Base-by-base conservation (phyloP, 2,329 filamentous ascomycete genomes). In the Penicillium sp. region DNA sequence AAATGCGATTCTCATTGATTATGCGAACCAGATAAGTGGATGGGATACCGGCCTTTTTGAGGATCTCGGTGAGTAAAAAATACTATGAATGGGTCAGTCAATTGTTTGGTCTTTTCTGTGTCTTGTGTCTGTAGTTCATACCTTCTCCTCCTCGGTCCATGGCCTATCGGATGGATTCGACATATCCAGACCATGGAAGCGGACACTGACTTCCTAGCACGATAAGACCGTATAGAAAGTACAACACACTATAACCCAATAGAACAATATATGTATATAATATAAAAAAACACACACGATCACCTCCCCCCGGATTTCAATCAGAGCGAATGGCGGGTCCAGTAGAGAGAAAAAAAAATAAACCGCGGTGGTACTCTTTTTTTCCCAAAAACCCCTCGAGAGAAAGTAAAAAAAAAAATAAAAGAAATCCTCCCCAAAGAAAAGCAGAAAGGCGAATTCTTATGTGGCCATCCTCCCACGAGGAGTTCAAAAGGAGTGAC, bases 91-190 rank as follows among this genome's bases (percentile, higher is more conserved):
- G n/a, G 10, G 14, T 57, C 54, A 54, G 58, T 60, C 37, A 4
- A 3, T 49, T 44, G 46, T 37, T 35, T 26, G 25, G 35, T 26
- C 26, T 5, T 19, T 11, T 8, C 11, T 19, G 1, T 39, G 29
- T 29, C 25, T 33, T 16, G 37, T 21, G 26, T 50, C 58, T 46
- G 52, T n/a, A 48, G 29, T 16, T 26, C 68, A 57, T 77, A 78
- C 76, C 75, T 75, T 78, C 72, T 78, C 76, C 69, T 77, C 75
- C 69, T 78, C 76, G 33, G 73, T 72, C 76, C 76, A 78, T 69
- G 70, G 70, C 63, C 68, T 74, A 63, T 77, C 76, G 56, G 70
- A 62, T 74, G 65, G 69, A 71, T 71, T 74, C 70, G 76, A 78
- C 76, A 78, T 78, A 67, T 76, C 74, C 75, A 57, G 61, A 68